Conservation (phyloP, 2,329 filamentous ascomycete genomes). For the Nannizziopsis arthrosporioides region DNA sequence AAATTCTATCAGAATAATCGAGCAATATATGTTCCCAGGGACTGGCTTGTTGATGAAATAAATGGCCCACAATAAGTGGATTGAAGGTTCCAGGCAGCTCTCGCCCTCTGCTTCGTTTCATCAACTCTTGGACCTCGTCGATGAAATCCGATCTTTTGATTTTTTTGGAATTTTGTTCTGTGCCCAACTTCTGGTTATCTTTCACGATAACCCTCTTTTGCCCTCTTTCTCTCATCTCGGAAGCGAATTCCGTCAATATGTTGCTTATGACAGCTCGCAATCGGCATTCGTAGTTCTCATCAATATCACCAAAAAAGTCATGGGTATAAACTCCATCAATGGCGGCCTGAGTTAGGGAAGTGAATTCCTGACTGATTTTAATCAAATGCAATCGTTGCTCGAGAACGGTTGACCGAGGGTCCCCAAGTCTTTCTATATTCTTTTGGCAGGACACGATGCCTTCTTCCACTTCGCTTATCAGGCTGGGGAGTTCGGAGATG, state of each 20-base stretch:
- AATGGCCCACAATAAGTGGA: constrained; percentile 44
- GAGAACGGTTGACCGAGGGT: constrained; percentile 12
- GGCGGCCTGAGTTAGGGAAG: constrained; percentile 25
- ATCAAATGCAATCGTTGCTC: constrained; percentile 40
- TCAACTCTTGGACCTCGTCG: constrained; percentile 27
- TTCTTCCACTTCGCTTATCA: constrained; percentile 18
- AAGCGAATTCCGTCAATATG: constrained; percentile 25
- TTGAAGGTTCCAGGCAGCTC: constrained; percentile 53
- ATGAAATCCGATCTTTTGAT: constrained; percentile 25
- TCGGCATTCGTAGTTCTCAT: constrained; percentile 21
- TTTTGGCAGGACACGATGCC: constrained; percentile 26
- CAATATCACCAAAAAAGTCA: constrained; percentile 23
- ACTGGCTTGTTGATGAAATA: constrained; percentile 48
- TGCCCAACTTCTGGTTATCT: background rate
- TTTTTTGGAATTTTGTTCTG: background rate
- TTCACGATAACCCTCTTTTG: constrained; percentile 29
- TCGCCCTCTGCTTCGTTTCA: constrained; percentile 36
- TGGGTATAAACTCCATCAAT: constrained; percentile 27
- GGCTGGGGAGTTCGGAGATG: constrained; percentile 18
- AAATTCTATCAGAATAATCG: constrained; percentile 18
- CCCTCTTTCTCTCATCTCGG: constrained; percentile 34
- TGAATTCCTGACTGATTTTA: constrained; percentile 30
- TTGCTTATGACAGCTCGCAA: constrained; percentile 25
- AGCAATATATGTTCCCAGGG: constrained; percentile 38
- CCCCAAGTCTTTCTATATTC: constrained; percentile 40